Evolutionary conservation across 2,329 filamentous ascomycete genomes (phyloP).

Genomic region (Ophiostoma novo-ulmi): DNA sequence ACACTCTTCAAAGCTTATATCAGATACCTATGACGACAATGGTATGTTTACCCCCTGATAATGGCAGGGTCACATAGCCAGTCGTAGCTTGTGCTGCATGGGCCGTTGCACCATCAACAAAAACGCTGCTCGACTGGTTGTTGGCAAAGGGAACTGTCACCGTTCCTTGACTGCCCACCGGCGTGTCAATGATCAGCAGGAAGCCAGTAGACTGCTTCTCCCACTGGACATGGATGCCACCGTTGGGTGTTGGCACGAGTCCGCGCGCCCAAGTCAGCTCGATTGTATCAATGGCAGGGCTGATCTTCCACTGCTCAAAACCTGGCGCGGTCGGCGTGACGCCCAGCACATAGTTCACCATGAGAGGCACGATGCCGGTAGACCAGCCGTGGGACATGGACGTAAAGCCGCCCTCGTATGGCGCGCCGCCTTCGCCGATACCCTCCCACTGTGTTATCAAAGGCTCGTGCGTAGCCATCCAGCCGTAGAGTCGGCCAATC

Average conservation of each 20-base stretch:
- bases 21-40: slow-evolving; percentile 7
- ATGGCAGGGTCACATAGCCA: slow-evolving; percentile 21
- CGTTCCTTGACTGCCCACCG: slow-evolving; percentile 32
- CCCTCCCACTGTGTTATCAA: slow-evolving; percentile 49
- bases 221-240: slow-evolving; percentile 40
- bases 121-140: slow-evolving; percentile 18
- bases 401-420: slow-evolving; percentile 45
- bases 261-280: slow-evolving; percentile 42
- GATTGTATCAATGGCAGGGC: slow-evolving; percentile 35
- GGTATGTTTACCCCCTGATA: slow-evolving; percentile 23
- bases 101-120: slow-evolving; percentile 25
- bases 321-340: slow-evolving; percentile 42
- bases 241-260: slow-evolving; percentile 40
- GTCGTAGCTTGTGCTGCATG: slow-evolving; percentile 29
- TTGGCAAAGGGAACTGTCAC: slow-evolving; percentile 30
- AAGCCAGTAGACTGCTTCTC: slow-evolving; percentile 27
- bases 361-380: slow-evolving; percentile 45
- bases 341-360: slow-evolving; percentile 45
- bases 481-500: slow-evolving; percentile 45
- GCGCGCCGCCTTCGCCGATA: slow-evolving; percentile 39
- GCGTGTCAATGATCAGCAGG: slow-evolving; percentile 33
- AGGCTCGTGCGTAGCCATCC: slow-evolving; percentile 46
- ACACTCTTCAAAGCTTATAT: background rate
- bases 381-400: slow-evolving; percentile 49
- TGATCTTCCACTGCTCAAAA: slow-evolving; percentile 40